Evolutionary conservation across 306 rosid species (phyloP).

Genomic region (Casuarina cunninghamiana): DNA sequence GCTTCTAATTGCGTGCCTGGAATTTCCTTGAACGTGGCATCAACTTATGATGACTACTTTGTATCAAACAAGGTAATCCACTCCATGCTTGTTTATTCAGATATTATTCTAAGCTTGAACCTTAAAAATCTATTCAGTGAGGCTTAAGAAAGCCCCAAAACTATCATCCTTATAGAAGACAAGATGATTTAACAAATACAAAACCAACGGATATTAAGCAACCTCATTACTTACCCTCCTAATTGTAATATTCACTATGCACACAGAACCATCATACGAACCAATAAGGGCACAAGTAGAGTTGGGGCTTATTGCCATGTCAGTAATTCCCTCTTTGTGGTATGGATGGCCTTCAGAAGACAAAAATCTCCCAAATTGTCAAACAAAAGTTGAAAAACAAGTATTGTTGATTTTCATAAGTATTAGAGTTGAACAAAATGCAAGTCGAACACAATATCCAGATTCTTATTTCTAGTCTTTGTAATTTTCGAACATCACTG

Average conservation of each 20-base stretch:
- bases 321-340: conserved; percentile 78
- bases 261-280: conserved; percentile 78
- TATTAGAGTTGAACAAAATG: neutral
- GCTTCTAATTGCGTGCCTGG: neutral
- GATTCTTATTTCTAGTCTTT: neutral
- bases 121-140: neutral
- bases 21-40: neutral
- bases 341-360: conserved; percentile 73
- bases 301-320: conserved; percentile 71
- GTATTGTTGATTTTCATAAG: neutral
- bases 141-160: conserved; percentile 16
- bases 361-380: conserved; percentile 3
- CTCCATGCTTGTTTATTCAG: conserved; percentile 9
- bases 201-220: conserved; percentile 21
- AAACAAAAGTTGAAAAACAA: conserved; percentile 5
- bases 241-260: conserved; percentile 66
- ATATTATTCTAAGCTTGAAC: conserved; percentile 5
- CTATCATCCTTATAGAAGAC: conserved; percentile 9
- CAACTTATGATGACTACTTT: neutral
- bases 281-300: conserved; percentile 77
- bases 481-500: neutral
- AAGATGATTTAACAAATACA: conserved; percentile 18
- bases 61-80: neutral
- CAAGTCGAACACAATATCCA: neutral
- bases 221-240: conserved; percentile 61